Conservation (phyloP, 192 early-diverging fungal species). For the Backusella sp. region DNA sequence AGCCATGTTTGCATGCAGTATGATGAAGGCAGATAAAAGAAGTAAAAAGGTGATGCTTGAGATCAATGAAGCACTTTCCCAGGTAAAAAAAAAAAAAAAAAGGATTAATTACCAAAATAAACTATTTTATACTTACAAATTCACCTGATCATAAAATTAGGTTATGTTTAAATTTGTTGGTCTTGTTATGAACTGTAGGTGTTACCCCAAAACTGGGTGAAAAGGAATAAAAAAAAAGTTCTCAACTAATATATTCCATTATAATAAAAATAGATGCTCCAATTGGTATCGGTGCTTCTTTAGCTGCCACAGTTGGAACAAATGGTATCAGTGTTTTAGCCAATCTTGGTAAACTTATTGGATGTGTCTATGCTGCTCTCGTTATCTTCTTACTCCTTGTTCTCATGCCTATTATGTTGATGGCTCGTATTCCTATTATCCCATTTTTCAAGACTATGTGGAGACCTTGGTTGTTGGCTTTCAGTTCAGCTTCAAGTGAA, state of each 20-base stretch:
- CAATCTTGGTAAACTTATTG: slow-evolving; percentile 64
- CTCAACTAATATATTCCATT: background rate
- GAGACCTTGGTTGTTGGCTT: slow-evolving; percentile 67
- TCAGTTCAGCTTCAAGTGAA: slow-evolving; percentile 70
- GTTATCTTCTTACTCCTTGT: slow-evolving; percentile 54
- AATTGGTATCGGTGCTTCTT: slow-evolving; percentile 59
- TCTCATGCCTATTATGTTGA: slow-evolving; percentile 55
- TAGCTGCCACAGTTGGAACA: slow-evolving; percentile 54
- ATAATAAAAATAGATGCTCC: slow-evolving; percentile 45
- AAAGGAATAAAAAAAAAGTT: background rate
- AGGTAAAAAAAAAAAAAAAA: background rate
- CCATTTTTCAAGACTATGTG: slow-evolving; percentile 47
- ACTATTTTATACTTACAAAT: background rate
- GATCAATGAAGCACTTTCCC: slow-evolving; percentile 55
- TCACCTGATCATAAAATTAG: background rate
- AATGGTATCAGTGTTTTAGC: slow-evolving; percentile 58
- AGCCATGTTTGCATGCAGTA: slow-evolving; percentile 59
- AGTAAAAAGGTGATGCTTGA: slow-evolving; percentile 48
- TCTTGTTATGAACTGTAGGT: slow-evolving; percentile 53
- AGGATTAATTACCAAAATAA: background rate
- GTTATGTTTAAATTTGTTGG: slow-evolving; percentile 65
- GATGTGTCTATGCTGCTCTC: slow-evolving; percentile 57
- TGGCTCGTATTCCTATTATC: slow-evolving; percentile 49
- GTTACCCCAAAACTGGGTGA: background rate
- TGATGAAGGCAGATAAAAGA: slow-evolving; percentile 40